These are phyloP conservation scores for Yamagishiella unicocca DNA, from an alignment of 139 green algal species.

Conservation along the genomic window DNA sequence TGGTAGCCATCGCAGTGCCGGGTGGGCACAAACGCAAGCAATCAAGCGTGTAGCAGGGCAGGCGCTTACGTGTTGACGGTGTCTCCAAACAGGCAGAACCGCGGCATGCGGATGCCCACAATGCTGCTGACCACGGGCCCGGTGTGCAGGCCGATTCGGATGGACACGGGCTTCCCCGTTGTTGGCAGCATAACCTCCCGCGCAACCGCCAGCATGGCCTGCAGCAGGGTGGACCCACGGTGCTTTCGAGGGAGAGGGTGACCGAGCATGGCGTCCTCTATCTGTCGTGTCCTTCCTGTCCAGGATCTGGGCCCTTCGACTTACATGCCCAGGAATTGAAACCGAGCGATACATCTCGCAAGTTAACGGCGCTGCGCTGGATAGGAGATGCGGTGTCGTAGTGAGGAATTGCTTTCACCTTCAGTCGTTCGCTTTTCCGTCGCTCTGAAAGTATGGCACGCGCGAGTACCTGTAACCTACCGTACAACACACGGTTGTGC, in stretches of 20 bases:
- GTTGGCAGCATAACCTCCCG: not conserved
- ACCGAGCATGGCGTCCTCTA: not conserved
- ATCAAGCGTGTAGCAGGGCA: no score
- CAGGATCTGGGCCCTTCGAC: not conserved
- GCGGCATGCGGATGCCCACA: no score
- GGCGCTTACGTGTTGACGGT: slow-evolving; percentile 28
- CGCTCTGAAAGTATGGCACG: no score
- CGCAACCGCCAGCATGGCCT: slow-evolving; percentile 45
- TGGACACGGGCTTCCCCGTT: not conserved
- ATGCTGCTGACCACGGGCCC: no score
- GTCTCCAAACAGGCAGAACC: no score
- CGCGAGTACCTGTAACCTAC: no score
- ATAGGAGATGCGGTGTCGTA: not conserved
- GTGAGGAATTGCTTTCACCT: no score
- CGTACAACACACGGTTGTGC: no score
- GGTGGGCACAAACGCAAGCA: no score
- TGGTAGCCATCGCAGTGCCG: no score
- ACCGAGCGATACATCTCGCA: not conserved
- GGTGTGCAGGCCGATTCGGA: slow-evolving; percentile 54
- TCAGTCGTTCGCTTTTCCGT: no score
- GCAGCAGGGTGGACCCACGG: not conserved
- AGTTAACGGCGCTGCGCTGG: not conserved
- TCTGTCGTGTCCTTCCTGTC: not conserved
- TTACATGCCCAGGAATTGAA: not conserved
- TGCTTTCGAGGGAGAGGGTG: not conserved